A percentile compares a stretch with the other conserved stretches of the same genome.
These are phyloP conservation scores for Globisporangium nagaii DNA, from an alignment of 352 stramenopile species.

Conservation along the genomic window DNA sequence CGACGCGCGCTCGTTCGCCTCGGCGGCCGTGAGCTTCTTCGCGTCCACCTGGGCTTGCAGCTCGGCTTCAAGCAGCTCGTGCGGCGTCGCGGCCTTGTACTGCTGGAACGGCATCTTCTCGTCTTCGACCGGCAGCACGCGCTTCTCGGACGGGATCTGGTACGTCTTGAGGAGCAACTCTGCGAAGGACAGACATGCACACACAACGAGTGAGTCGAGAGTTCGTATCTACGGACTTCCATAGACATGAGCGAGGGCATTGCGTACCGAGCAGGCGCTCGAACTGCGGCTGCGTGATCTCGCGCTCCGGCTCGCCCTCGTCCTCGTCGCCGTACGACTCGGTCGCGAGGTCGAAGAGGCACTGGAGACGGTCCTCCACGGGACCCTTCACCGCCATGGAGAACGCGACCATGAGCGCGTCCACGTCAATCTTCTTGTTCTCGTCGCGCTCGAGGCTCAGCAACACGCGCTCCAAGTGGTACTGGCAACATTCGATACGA, in stretches of 20 bases:
- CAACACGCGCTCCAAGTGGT: constrained; percentile 76
- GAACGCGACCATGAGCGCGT: constrained; percentile 75
- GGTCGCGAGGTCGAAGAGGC: constrained; percentile 66
- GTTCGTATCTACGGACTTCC: neutral
- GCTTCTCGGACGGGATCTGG: constrained; percentile 83
- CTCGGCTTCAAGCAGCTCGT: constrained; percentile 28
- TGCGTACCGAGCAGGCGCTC: constrained; percentile 47
- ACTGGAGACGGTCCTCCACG: constrained; percentile 60
- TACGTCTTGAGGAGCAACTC: constrained; percentile 71
- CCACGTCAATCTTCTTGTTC: constrained; percentile 55
- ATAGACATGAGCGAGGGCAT: neutral
- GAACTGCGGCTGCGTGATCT: constrained; percentile 52
- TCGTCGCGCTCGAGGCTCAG: constrained; percentile 54
- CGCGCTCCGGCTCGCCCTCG: constrained; percentile 24
- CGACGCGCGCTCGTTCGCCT: constrained; percentile 34
- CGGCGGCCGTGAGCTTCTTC: constrained; percentile 49
- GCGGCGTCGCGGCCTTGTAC: constrained; percentile 43
- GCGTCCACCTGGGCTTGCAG: constrained; percentile 35
- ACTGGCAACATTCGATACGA: constrained; percentile 25
- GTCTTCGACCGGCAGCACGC: constrained; percentile 57
- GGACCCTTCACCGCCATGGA: constrained; percentile 77
- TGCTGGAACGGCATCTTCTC: constrained; percentile 76
- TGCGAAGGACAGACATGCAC: neutral
- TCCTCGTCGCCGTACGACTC: constrained; percentile 21
- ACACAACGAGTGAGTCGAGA: neutral